These are phyloP conservation scores for Colletotrichum aenigma DNA, from an alignment of 2,329 filamentous ascomycete species.

Conservation along the genomic window DNA sequence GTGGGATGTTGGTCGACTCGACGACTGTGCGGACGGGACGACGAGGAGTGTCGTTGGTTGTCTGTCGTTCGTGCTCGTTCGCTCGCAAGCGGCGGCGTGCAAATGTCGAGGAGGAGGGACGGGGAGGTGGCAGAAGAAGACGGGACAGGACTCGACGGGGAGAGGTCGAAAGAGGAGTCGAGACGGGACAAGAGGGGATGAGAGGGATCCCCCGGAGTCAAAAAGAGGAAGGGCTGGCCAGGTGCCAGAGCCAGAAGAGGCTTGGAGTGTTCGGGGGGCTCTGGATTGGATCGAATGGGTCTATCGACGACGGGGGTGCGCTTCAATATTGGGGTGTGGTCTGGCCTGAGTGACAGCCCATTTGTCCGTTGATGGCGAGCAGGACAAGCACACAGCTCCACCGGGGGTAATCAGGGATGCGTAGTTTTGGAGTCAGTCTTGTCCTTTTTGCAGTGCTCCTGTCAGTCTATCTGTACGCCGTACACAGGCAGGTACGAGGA, in stretches of 20 bases:
- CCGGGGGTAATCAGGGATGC: neutral
- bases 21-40: neutral
- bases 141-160: neutral
- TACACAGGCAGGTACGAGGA: neutral
- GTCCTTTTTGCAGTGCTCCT: neutral
- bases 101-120: neutral
- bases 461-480: neutral
- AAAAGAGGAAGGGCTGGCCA: neutral
- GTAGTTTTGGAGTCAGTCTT: neutral
- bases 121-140: neutral
- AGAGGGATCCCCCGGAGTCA: slow-evolving; percentile 11
- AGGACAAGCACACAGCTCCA: neutral
- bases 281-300: neutral
- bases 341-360: slow-evolving; percentile 11
- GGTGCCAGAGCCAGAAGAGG: neutral
- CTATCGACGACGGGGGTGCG: neutral
- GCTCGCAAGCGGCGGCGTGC: neutral
- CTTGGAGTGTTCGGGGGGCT: neutral
- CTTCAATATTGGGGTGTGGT: neutral
- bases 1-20: neutral
- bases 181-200: neutral
- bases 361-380: slow-evolving; percentile 2
- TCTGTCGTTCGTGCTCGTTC: neutral
- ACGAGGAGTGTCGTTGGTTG: neutral
- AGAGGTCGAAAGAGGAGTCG: slow-evolving; percentile 1